Evolutionary conservation across 2,329 filamentous ascomycete genomes (phyloP).

Genomic region (Pyricularia sp.): DNA sequence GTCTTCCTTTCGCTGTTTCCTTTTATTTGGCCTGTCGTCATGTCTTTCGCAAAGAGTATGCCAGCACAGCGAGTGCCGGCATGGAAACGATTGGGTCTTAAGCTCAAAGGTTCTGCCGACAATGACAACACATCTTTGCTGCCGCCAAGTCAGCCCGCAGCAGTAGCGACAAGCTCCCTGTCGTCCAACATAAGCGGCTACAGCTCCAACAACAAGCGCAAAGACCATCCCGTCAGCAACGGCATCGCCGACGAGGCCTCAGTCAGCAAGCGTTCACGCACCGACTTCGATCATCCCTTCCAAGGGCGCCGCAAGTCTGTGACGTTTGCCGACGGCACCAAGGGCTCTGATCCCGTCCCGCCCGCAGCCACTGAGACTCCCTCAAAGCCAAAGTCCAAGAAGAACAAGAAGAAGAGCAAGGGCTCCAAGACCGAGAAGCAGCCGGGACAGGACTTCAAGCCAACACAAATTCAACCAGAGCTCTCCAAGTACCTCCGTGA

Average conservation of each 20-base stretch:
- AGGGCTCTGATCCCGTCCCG: conserved; percentile 10
- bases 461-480: conserved; percentile 43
- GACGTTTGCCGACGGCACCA: conserved; percentile 32
- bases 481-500: conserved; percentile 58
- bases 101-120: conserved; percentile 34
- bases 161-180: conserved; percentile 25
- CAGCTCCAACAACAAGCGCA: conserved; percentile 9
- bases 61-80: conserved; percentile 37
- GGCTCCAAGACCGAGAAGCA: conserved; percentile 24
- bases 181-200: neutral
- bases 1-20: neutral
- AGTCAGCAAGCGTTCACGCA: conserved; percentile 22
- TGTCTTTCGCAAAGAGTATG: conserved; percentile 20
- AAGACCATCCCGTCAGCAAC: conserved; percentile 7
- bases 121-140: conserved; percentile 8
- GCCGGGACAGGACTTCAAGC: conserved; percentile 16
- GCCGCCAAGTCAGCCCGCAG: neutral
- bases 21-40: conserved; percentile 7
- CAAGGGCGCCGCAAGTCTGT: conserved; percentile 30
- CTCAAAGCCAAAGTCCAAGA: conserved; percentile 16
- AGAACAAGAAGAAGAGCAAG: conserved; percentile 17
- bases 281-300: conserved; percentile 12
- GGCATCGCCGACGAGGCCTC: neutral
- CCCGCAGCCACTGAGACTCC: conserved; percentile 7
- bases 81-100: conserved; percentile 51